Percentiles rank a stretch among this genome's conserved stretches.
phyloP scores from a whole-genome alignment of 257 asterid species.

The Ehretia macrophylla region DNA sequence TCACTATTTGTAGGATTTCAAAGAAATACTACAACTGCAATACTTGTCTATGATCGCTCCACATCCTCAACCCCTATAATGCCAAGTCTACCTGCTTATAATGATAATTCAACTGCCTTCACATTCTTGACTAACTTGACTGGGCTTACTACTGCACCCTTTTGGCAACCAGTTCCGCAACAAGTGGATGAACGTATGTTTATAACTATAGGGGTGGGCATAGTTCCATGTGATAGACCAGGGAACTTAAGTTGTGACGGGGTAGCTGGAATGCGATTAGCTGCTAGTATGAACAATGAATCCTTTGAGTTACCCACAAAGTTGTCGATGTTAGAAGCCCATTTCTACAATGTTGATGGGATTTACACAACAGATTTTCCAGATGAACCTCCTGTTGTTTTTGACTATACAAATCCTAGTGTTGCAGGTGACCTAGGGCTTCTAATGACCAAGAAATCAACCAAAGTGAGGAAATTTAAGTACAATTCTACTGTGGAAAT shows the following conservation, averaged over 20 bases:
- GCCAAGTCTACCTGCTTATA: neutral
- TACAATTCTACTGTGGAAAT: neutral
- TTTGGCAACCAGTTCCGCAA: neutral
- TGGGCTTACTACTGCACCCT: neutral
- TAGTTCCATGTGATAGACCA: neutral
- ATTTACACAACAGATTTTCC: neutral
- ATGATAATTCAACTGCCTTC: neutral
- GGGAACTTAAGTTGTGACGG: neutral
- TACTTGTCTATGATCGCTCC: neutral
- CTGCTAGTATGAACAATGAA: neutral
- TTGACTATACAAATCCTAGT: neutral
- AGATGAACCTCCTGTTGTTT: neutral
- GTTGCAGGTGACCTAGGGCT: neutral
- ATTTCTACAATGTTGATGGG: neutral
- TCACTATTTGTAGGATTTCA: neutral
- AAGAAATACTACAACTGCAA: neutral
- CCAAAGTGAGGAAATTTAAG: neutral
- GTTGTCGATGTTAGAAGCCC: neutral
- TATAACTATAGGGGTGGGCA: neutral
- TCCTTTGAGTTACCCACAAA: neutral
- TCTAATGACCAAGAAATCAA: neutral
- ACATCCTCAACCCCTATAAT: neutral
- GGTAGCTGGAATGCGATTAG: neutral
- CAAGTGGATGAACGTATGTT: neutral
- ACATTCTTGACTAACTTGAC: neutral